These are phyloP conservation scores for Coccomyxa sp. DNA, from an alignment of 139 green algal genomes.

Conservation along the genomic window DNA sequence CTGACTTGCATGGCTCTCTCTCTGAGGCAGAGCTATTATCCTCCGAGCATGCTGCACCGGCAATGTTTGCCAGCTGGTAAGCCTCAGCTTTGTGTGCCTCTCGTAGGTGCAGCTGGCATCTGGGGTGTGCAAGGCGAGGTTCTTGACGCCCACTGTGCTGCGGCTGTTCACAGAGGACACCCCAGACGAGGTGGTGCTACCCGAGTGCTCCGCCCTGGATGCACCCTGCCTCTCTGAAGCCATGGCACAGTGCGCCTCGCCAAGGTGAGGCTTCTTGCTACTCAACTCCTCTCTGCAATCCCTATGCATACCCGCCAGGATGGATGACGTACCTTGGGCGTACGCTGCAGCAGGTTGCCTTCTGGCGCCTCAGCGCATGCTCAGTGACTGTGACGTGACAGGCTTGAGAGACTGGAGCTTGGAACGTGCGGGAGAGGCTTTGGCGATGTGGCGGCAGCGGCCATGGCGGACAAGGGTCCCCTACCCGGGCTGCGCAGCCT, in stretches of 20 bases:
- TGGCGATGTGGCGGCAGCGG: constrained; percentile 35
- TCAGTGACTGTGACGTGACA: neutral
- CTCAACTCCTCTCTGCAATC: too few species aligned
- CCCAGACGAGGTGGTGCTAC: constrained; percentile 43
- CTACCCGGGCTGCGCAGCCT: constrained; percentile 32
- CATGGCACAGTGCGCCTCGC: too few species aligned
- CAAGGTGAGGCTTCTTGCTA: too few species aligned
- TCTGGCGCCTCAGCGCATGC: neutral
- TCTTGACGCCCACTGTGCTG: constrained; percentile 33
- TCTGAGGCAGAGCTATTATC: too few species aligned
- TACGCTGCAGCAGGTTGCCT: neutral
- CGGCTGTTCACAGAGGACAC: constrained; percentile 38
- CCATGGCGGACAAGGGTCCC: constrained; percentile 8
- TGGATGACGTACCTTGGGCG: too few species aligned
- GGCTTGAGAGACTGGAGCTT: constrained; percentile 49
- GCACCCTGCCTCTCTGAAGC: too few species aligned
- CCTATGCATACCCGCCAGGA: too few species aligned
- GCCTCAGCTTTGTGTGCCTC: too few species aligned
- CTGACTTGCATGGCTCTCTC: too few species aligned
- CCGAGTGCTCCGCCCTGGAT: constrained; percentile 57
- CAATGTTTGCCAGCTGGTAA: too few species aligned
- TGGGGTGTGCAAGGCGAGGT: constrained; percentile 32
- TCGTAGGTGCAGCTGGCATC: constrained; percentile 42
- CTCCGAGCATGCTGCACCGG: too few species aligned
- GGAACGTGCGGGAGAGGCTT: constrained; percentile 57